Conservation (phyloP, 2,329 filamentous ascomycete genomes). For the Teratosphaeria gauchensis region DNA sequence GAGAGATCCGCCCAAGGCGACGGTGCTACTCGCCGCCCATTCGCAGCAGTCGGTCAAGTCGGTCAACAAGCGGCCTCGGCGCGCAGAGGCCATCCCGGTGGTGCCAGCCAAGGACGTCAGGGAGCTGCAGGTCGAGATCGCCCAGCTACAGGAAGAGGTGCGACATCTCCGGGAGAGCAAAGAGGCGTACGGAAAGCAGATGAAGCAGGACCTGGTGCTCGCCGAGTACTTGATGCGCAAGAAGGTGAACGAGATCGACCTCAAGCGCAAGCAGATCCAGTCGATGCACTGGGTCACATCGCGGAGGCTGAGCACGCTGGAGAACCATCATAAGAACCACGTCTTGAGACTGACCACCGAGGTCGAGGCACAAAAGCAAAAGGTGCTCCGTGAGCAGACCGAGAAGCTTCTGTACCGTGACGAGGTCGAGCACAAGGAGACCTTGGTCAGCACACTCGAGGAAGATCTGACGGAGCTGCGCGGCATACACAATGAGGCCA, state of each 20-base stretch:
- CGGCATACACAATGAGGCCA: slow-evolving; percentile 11
- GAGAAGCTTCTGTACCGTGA: slow-evolving; percentile 1
- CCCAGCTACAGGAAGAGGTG: not conserved
- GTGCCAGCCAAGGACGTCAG: not conserved
- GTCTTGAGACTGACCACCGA: not conserved
- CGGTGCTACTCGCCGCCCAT: not conserved
- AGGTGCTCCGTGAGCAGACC: not conserved
- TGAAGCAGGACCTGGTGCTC: slow-evolving; percentile 7
- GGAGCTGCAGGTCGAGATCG: not conserved
- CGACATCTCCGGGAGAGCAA: not conserved
- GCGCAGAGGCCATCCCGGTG: not conserved
- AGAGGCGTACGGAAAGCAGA: not conserved
- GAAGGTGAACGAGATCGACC: not conserved
- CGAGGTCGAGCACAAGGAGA: slow-evolving; percentile 4
- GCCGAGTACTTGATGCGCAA: not conserved
- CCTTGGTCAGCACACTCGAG: slow-evolving; percentile 4
- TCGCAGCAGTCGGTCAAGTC: not conserved
- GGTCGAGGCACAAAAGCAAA: slow-evolving; percentile 2
- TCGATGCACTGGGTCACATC: not conserved
- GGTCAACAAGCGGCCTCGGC: not conserved
- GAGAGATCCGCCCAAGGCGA: not conserved
- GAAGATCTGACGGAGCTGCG: slow-evolving; percentile 15
- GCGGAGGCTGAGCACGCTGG: not conserved
- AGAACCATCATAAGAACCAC: not conserved
- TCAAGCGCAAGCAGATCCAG: not conserved